Base-by-base conservation (phyloP, 176 grass and related monocot genomes). In the Carex myosuroides region DNA sequence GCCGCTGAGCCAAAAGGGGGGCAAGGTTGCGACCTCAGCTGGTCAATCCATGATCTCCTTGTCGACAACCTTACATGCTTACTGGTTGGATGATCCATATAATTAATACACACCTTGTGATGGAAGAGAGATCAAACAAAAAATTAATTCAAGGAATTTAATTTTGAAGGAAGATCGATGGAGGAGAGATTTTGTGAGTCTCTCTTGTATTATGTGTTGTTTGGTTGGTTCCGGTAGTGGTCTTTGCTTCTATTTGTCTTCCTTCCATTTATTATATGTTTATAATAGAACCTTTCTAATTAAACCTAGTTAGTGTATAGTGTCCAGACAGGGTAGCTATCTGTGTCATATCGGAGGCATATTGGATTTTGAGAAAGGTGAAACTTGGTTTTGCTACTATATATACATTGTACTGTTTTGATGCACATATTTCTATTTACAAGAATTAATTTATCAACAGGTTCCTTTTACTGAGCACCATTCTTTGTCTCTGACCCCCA, bases 231-330 rank as follows among this genome's bases (percentile, higher is more conserved):
- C 55, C 16, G 59, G 33, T 61, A 8, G 56, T 24, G 80, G 37
- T 66, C 33, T 48, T 82, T 67, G 56, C 60, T 81, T 81, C 59
- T 67, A 67, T 65, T 67, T 48, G 37, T 74, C 42, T 48, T 73
- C n/a, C 70, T 50, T 18, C 53, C 20, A 82, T 21, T 53, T 64
- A 64, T 46, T 82, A 80, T 80, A 18, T 35, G 13, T 80, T 67
- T 67, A 22, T n/a, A 70, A n/a, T 44, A 9, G 3, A 61, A 57
- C 29, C 55, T 80, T n/a, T 41, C 33, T 62, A 39, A 39, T 39
- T 39, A 50, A 65, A 24, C 17, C 57, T 82, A 24, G n/a, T 42
- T 52, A 22, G n/a, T 82, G 79, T 81, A 62, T 52, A 82, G 60
- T 82, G 79, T 82, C 8, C 66, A 44, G 39, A 60, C 39, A 63